Percentiles rank a stretch among this genome's conserved stretches.
These are phyloP conservation scores for Fraxinus americana DNA, from an alignment of 257 asterid genomes.

Conservation along the genomic window DNA sequence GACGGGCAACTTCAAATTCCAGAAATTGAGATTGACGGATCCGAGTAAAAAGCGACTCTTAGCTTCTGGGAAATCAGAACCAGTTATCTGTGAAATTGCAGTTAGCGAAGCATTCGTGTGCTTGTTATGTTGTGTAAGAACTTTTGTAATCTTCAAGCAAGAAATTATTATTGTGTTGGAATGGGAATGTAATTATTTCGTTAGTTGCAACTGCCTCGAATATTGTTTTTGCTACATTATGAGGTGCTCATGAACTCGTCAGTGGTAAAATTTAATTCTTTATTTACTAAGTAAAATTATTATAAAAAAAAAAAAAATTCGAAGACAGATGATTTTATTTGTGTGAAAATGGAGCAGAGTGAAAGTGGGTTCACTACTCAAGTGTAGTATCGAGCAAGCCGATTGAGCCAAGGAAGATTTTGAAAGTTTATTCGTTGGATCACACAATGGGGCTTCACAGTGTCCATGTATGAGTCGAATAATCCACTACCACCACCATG, in stretches of 20 bases:
- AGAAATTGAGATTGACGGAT: slow-evolving; percentile 5
- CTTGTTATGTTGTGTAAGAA: too few species aligned
- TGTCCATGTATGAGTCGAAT: slow-evolving; percentile 45
- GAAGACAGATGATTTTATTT: too few species aligned
- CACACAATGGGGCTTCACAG: slow-evolving; percentile 45
- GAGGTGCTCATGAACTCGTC: too few species aligned
- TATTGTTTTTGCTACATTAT: neutral
- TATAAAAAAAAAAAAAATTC: too few species aligned
- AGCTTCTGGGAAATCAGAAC: neutral
- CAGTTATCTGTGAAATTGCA: neutral
- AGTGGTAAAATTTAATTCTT: too few species aligned
- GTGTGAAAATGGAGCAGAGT: slow-evolving; percentile 20
- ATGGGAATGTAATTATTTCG: neutral
- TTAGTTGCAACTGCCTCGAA: neutral
- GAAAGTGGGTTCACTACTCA: slow-evolving; percentile 27
- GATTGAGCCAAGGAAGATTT: slow-evolving; percentile 39
- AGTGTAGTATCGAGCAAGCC: slow-evolving; percentile 59
- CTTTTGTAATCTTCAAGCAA: neutral
- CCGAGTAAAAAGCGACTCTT: neutral
- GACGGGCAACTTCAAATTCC: slow-evolving; percentile 37
- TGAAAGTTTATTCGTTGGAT: slow-evolving; percentile 40
- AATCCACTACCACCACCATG: too few species aligned
- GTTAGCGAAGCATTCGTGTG: too few species aligned
- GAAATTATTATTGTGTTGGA: too few species aligned
- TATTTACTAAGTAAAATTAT: too few species aligned